phyloP scores from a whole-genome alignment of 306 rosid species.

The Cucurbita maxima region DNA sequence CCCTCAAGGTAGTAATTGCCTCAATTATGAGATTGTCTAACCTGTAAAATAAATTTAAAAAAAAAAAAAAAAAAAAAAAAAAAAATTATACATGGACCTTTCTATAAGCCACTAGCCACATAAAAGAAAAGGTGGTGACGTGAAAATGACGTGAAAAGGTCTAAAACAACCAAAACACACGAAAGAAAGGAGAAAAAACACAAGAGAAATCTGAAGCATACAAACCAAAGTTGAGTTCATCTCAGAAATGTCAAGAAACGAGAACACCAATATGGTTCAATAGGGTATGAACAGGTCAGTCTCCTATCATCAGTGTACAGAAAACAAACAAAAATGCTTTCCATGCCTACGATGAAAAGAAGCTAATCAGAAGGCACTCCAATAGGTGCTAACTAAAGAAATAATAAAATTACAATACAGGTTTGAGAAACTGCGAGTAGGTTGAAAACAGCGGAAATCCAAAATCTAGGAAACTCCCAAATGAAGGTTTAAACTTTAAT shows the following conservation, averaged over 20 bases:
- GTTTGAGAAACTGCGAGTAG: neutral
- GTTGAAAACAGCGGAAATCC: neutral
- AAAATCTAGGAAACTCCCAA: neutral
- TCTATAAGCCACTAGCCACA: neutral
- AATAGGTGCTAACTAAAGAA: neutral
- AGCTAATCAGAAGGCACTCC: neutral
- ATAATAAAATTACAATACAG: neutral
- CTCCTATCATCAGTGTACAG: neutral
- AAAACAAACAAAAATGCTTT: neutral
- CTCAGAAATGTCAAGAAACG: neutral
- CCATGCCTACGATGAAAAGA: neutral
- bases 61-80: neutral
- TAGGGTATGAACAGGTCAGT: neutral
- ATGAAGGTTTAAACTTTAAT: neutral
- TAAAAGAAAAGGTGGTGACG: neutral
- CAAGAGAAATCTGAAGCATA: neutral
- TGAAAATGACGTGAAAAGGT: neutral
- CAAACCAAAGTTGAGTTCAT: neutral
- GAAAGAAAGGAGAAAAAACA: neutral
- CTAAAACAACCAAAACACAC: neutral
- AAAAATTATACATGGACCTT: neutral
- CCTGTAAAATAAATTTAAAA: slow-evolving; percentile 22
- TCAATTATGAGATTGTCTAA: slow-evolving; percentile 80
- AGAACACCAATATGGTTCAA: neutral
- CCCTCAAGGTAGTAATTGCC: slow-evolving; percentile 63